Conservation (phyloP, 2,329 filamentous ascomycete genomes). For the Diaporthe aspalathi region DNA sequence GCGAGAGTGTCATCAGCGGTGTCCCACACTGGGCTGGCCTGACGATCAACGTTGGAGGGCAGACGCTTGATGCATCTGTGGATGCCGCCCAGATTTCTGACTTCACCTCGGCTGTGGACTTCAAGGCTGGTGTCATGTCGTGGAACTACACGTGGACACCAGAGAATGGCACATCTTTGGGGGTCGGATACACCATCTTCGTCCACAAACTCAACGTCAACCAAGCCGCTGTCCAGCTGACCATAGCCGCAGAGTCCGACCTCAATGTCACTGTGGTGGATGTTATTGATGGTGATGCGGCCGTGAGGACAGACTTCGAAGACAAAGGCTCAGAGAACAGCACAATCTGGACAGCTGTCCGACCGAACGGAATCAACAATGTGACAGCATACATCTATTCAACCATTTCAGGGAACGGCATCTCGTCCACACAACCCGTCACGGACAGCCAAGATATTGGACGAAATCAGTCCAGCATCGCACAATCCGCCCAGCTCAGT, state of each 20-base stretch:
- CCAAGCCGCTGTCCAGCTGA: conserved; percentile 62
- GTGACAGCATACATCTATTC: conserved; percentile 68
- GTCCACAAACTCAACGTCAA: conserved; percentile 73
- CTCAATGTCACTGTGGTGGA: conserved; percentile 71
- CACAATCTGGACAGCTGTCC: conserved; percentile 70
- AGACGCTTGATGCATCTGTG: conserved; percentile 70
- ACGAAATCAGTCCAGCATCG: conserved; percentile 72
- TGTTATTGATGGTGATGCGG: conserved; percentile 74
- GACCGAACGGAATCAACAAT: conserved; percentile 69
- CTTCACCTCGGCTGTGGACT: conserved; percentile 71
- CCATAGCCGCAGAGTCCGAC: conserved; percentile 65
- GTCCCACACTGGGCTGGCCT: conserved; percentile 69
- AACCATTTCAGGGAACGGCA: conserved; percentile 54
- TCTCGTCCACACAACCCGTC: conserved; percentile 56
- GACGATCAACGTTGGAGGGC: conserved; percentile 62
- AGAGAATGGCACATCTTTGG: conserved; percentile 57
- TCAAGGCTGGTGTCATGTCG: conserved; percentile 69
- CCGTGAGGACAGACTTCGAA: conserved; percentile 71
- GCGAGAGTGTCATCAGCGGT: conserved; percentile 77
- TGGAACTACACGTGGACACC: conserved; percentile 78
- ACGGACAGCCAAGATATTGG: conserved; percentile 61
- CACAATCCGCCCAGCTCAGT: conserved; percentile 66
- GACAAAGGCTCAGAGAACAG: conserved; percentile 64
- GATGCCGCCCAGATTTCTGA: conserved; percentile 67
- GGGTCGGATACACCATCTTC: conserved; percentile 74